Evolutionary conservation across 805 yeast species (phyloP), one percentile per base, ranked within the genome.

Genomic region (Ogataea trehalophila): DNA sequence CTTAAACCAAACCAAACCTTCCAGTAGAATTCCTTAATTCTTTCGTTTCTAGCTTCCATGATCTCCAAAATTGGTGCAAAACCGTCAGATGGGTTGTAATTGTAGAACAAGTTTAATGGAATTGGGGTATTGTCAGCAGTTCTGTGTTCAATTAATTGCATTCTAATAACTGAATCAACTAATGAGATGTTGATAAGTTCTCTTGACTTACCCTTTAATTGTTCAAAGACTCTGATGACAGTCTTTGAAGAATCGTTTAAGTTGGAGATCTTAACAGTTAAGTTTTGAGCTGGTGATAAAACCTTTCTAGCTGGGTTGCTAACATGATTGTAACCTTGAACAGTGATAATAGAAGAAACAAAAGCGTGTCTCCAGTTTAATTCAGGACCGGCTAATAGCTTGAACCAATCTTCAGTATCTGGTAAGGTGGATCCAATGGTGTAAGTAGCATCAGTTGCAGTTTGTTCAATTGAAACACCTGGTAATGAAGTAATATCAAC

Each of bases 1-100:
- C 69, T 63, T 39, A 73, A 55, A 52, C 92, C 95, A 64, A 89
- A 89, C 99, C 99, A 94, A 62, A 92, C 75, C 66, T 84, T 84
- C 99, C 99, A 94, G 81, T 94, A 94, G 76, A 94, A 88, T 69
- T 83, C 82, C 75, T 94, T 94, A 71, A 95, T 92, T 69, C 98
- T 81, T 51, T 80, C 80, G 71, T 94, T 94, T 75, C 99, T 84
- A 60, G 83, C 94, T 55, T 82, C 87, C 83, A 88, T 85, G 36
- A 85, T 80, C 72, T 94, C 99, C 55, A 82, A 74, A 57, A 94
- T 86, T 63, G 99, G 98, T 50, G 97, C 95, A 65, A 85, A 91
- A n/a, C 99, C 99, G 66, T 85, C 87, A 44, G 79, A 76, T 29
- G 96, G 88, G 60, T 81, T 75, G 74, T 85, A 94, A 45, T 72